Base-by-base conservation (phyloP, 345 rosid species). In the Sonneratia caseolaris region DNA sequence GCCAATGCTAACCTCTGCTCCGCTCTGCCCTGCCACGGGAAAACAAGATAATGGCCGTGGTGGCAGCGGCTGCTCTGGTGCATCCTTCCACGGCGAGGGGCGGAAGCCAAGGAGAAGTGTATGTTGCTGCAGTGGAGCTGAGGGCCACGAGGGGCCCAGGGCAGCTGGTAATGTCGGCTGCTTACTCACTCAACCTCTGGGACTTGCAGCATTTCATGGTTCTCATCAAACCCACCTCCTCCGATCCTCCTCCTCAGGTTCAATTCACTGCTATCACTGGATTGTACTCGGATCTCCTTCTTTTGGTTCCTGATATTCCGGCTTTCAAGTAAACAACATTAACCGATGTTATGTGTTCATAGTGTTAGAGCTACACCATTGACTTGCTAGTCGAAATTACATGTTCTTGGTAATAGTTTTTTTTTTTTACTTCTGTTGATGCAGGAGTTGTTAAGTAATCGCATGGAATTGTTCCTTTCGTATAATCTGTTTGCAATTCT, bases 171-270 rank as follows among this genome's bases (percentile, higher is more conserved):
- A 81, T 83, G 86, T 86, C 92, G 11, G 70, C 86, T 49, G 85
- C 88, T 59, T 87, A 84, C 81, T 82, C 90, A 53, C 85, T 91
- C 76, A 81, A 79, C 27, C 65, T 87, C 5, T 51, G 79, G 84
- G 82, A 84, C 27, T 76, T 85, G 74, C 88, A 87, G 66, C 93
- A 91, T 68, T 86, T 83, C 83, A 71, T 88, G 85, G 92, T 91
- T 66, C 66, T 88, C 74, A 75, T 87, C 78, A 78, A 79, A 78
- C 76, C 88, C 0, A 15, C 72, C 75, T 10, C 76, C 78, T n/a
- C 77, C 79, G 14, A 8, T 64, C 69, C 76, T n/a, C 43, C 19
- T 37, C 71, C 84, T 64, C 86, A 83, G 90, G 90, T 83, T 47
- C 65, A 38, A 22, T 57, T 57, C 64, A 57, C 0, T 10, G 11